These are phyloP conservation scores for Pestalotiopsis sp. DNA, from an alignment of 2,329 filamentous ascomycete genomes.

Conservation along the genomic window DNA sequence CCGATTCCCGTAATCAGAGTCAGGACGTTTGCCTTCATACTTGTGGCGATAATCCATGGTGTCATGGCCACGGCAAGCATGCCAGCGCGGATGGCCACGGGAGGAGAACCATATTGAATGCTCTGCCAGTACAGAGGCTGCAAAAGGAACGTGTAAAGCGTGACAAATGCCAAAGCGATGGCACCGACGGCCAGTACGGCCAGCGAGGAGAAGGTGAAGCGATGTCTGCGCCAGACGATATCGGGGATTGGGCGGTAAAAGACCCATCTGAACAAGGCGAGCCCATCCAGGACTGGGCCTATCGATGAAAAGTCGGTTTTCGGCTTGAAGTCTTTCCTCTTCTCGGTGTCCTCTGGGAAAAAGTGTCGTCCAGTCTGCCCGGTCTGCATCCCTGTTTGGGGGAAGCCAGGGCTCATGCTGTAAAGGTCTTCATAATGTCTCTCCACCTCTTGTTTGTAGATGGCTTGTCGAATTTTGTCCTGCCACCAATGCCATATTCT, in stretches of 20 bases:
- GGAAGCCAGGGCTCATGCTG: conserved; percentile 51
- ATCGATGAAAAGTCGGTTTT: conserved; percentile 79
- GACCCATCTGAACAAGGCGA: conserved; percentile 84
- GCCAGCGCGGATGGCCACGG: conserved; percentile 81
- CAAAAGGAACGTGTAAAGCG: conserved; percentile 82
- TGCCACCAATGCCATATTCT: conserved; percentile 89
- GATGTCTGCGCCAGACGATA: conserved; percentile 66
- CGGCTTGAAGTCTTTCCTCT: conserved; percentile 59
- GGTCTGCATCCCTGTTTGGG: conserved; percentile 49
- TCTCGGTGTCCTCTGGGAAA: conserved; percentile 68
- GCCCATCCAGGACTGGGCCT: conserved; percentile 71
- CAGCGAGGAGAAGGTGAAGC: conserved; percentile 80
- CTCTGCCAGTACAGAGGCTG: conserved; percentile 89
- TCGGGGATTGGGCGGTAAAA: conserved; percentile 88
- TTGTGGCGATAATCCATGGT: conserved; percentile 88
- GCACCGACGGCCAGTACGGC: conserved; percentile 71
- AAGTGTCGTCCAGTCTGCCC: conserved; percentile 66
- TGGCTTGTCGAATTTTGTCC: conserved; percentile 87
- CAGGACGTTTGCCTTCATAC: conserved; percentile 89
- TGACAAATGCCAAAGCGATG: conserved; percentile 70
- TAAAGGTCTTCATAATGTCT: conserved; percentile 62
- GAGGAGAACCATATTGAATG: conserved; percentile 85
- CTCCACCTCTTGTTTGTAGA: conserved; percentile 82
- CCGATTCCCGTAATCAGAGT: conserved; percentile 86
- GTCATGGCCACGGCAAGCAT: conserved; percentile 93